Conservation (phyloP, 129 eudicot genomes). For the carrot (Daucus carota) region DH1_v3.0 NC_030386.2:39258001-39258500, state of each 20-base stretch:
- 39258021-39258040: neutral
- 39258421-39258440: too few species aligned
- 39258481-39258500: neutral
- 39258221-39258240: neutral
- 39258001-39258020: neutral
- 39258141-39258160: too few species aligned
- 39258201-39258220: neutral
- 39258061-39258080: neutral
- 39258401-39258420: neutral
- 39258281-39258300: too few species aligned
- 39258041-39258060: neutral
- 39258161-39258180: neutral
- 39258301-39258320: too few species aligned
- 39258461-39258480: neutral
- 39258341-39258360: neutral
- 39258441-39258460: too few species aligned
- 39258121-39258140: too few species aligned
- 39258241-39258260: neutral
- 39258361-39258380: neutral
- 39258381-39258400: neutral
- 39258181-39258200: neutral
- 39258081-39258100: neutral
- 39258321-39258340: too few species aligned
- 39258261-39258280: neutral
- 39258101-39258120: too few species aligned